phyloP scores from a whole-genome alignment of 202 grass and related monocot genomes.

The Digitaria exilis region DNA sequence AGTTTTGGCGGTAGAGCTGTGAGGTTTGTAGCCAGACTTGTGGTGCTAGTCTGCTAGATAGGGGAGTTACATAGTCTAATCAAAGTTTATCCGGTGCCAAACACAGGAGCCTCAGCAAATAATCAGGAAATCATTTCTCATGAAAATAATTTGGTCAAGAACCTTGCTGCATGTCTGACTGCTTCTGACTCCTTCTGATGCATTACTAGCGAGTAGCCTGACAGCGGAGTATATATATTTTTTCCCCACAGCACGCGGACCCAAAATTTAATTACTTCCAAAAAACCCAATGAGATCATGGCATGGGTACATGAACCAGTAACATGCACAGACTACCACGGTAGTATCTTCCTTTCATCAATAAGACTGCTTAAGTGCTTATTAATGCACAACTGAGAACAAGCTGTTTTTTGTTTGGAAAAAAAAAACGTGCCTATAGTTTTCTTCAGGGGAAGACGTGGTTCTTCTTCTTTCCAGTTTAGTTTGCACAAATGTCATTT shows the following conservation, averaged over 20 bases:
- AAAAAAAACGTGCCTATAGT: background rate
- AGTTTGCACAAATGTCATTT: slow-evolving; percentile 23
- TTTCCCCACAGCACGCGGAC: background rate
- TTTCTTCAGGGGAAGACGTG: background rate
- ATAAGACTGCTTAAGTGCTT: background rate
- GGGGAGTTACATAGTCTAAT: background rate
- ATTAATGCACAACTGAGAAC: background rate
- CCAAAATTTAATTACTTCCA: too few species aligned
- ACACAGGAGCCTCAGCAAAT: background rate
- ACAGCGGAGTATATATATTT: background rate
- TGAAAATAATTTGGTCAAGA: background rate
- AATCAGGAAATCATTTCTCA: background rate
- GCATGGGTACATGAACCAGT: too few species aligned
- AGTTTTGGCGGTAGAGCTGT: background rate
- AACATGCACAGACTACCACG: too few species aligned
- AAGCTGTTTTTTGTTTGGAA: background rate
- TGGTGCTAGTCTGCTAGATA: background rate
- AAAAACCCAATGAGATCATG: too few species aligned
- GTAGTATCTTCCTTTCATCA: background rate
- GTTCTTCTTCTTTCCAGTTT: background rate
- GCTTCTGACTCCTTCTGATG: background rate
- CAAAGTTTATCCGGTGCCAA: background rate
- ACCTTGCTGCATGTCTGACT: background rate
- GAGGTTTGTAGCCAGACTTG: background rate
- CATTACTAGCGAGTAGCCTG: background rate